Evolutionary conservation across 768 basidiomycete genomes (phyloP), one percentile per base, ranked within the genome.

Genomic region (Pleurotus djamor): DNA sequence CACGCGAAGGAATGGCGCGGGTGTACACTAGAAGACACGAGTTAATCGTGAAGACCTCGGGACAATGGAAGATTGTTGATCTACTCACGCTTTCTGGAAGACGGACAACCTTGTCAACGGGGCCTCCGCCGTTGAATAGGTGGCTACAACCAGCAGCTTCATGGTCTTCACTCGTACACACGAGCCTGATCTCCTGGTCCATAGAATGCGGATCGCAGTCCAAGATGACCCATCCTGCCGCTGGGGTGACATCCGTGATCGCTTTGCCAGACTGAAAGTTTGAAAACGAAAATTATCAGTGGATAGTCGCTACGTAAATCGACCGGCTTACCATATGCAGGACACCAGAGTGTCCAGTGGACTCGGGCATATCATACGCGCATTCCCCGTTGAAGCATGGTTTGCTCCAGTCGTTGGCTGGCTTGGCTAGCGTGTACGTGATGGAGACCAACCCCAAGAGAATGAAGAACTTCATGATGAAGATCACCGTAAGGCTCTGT

Each of bases 151-250:
- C 52, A 14, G 52, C 33, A 54, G 36, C 52, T 6, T 54, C 52
- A 0, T 21, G 12, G 52, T 54, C 52, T n/a, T 37, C 52, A 38
- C 52, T 37, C 3, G 52, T 59, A 61, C 74, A 75, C 14, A 73
- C 68, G 5, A 71, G 59, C 14, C 72, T 69, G 50, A 75, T 73
- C 36, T 72, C 69, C 56, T 75, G 72, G 8, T 67, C 60, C 1
- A 65, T 52, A 5, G 61, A 60, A 52, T 64, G 65, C 1, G 72
- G 50, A 52, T 71, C 65, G 59, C 76, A 77, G 58, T 70, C 68
- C 43, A 74, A 61, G 48, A 77, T 73, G 10, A 63, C 62, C 76
- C 76, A 77, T 34, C 75, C 75, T 14, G 74, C 75, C 13, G 74
- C 74, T 14, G 64, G 56, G 10, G 67, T 68, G 7, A 68, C 61